These are phyloP conservation scores for Apiospora pterosperma DNA, from an alignment of 2,329 filamentous ascomycete genomes.

Conservation along the genomic window DNA sequence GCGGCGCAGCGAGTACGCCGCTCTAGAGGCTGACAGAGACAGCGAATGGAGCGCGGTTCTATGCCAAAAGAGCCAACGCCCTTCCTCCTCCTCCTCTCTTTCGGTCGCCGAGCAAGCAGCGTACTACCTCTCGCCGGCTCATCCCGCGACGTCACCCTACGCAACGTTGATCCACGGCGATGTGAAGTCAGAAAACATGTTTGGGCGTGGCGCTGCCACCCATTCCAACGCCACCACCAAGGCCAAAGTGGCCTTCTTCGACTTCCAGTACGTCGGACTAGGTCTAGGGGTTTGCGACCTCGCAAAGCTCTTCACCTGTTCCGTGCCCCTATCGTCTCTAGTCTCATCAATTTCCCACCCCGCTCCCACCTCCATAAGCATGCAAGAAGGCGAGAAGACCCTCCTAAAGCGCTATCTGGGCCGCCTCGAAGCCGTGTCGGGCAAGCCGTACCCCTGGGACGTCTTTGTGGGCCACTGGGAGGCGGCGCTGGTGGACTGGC, in stretches of 20 bases:
- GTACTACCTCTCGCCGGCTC: constrained; percentile 40
- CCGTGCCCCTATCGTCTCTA: constrained; percentile 54
- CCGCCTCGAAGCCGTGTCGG: constrained; percentile 22
- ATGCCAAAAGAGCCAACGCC: constrained; percentile 32
- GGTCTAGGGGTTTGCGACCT: constrained; percentile 64
- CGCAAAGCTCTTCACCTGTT: constrained; percentile 65
- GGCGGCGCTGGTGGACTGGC: constrained; percentile 65
- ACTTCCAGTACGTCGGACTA: constrained; percentile 66
- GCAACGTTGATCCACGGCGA: constrained; percentile 65
- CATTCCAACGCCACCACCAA: not conserved
- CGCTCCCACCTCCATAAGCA: constrained; percentile 37
- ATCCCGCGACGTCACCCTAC: constrained; percentile 30
- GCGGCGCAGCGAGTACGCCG: constrained; percentile 51
- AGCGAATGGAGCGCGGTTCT: constrained; percentile 55
- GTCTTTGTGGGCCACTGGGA: constrained; percentile 61
- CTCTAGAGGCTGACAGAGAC: constrained; percentile 39
- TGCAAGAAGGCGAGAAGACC: constrained; percentile 46
- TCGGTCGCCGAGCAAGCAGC: constrained; percentile 53
- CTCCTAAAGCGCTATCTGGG: constrained; percentile 50
- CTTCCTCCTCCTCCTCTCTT: constrained; percentile 8
- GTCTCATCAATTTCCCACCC: constrained; percentile 17
- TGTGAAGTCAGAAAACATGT: constrained; percentile 67
- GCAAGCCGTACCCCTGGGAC: constrained; percentile 48
- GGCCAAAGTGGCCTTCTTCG: constrained; percentile 59
- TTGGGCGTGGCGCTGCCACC: constrained; percentile 32